These are phyloP conservation scores for Neotropicomus parvogracilis DNA, from an alignment of 1,284 basidiomycete species.

Conservation along the genomic window DNA sequence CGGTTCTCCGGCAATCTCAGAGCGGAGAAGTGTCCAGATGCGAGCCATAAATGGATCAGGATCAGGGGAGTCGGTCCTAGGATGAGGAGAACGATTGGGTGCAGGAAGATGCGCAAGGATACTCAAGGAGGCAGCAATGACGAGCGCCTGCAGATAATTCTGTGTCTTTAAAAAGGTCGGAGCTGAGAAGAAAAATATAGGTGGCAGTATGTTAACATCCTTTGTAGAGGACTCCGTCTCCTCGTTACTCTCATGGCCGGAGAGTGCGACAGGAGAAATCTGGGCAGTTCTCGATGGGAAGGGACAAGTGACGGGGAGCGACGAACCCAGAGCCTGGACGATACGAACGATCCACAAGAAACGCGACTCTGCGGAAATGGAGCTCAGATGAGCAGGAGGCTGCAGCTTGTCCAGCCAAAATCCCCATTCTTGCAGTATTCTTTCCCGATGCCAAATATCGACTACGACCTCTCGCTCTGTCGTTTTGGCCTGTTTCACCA, in stretches of 20 bases:
- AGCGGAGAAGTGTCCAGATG: constrained; percentile 60
- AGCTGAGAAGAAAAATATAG: constrained; percentile 56
- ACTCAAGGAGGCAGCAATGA: constrained; percentile 59
- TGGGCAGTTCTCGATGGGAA: constrained; percentile 31
- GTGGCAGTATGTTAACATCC: constrained; percentile 47
- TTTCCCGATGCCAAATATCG: constrained; percentile 45
- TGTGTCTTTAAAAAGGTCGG: constrained; percentile 56
- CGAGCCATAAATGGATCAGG: constrained; percentile 46
- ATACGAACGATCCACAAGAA: constrained; percentile 46
- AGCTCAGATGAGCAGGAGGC: constrained; percentile 13
- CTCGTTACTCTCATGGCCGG: constrained; percentile 1
- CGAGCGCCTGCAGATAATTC: constrained; percentile 67
- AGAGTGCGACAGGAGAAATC: constrained; percentile 3
- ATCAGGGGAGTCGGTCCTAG: neutral
- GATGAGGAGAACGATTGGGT: neutral
- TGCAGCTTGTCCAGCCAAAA: constrained; percentile 38
- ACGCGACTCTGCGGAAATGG: constrained; percentile 15
- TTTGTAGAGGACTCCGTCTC: constrained; percentile 10
- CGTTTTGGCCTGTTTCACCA: constrained; percentile 48
- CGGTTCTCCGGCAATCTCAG: constrained; percentile 50
- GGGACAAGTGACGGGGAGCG: constrained; percentile 45
- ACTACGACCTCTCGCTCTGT: constrained; percentile 52
- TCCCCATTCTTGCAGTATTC: constrained; percentile 37
- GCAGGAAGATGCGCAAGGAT: constrained; percentile 47
- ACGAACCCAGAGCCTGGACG: constrained; percentile 44